phyloP scores from a whole-genome alignment of 2,329 filamentous ascomycete species.

The Colletotrichum brevisporum region DNA sequence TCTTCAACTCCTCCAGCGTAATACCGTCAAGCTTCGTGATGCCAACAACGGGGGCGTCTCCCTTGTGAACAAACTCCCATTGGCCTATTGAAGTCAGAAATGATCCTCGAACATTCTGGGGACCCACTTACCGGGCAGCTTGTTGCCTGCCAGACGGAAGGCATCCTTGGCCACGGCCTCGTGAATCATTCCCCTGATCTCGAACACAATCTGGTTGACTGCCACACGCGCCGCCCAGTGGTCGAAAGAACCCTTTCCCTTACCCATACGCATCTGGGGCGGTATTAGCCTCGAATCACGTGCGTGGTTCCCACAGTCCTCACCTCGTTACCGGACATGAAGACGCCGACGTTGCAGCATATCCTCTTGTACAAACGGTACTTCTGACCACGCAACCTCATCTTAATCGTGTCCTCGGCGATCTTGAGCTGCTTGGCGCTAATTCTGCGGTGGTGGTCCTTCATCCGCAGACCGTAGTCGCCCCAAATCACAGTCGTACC shows the following conservation, averaged over 20 bases:
- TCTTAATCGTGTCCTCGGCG: slow-evolving; percentile 94
- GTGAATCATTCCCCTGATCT: slow-evolving; percentile 91
- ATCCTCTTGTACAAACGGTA: slow-evolving; percentile 94
- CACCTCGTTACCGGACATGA: slow-evolving; percentile 93
- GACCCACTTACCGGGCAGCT: slow-evolving; percentile 82
- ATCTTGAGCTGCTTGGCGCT: slow-evolving; percentile 88
- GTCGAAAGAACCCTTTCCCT: slow-evolving; percentile 97
- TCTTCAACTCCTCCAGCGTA: slow-evolving; percentile 86
- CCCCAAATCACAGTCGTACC: slow-evolving; percentile 98
- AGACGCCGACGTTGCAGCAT: slow-evolving; percentile 93
- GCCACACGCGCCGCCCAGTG: slow-evolving; percentile 94
- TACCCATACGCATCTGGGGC: slow-evolving; percentile 90
- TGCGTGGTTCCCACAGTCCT: slow-evolving; percentile 43
- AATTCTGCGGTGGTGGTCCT: slow-evolving; percentile 92
- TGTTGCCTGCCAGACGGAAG: slow-evolving; percentile 93
- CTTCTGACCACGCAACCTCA: slow-evolving; percentile 88
- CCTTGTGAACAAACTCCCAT: slow-evolving; percentile 95
- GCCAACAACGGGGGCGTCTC: slow-evolving; percentile 90
- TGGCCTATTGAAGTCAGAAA: slow-evolving; percentile 64
- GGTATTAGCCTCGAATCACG: slow-evolving; percentile 5
- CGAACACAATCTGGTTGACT: slow-evolving; percentile 92
- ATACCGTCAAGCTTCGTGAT: slow-evolving; percentile 91
- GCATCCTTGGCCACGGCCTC: slow-evolving; percentile 95
- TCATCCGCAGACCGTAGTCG: slow-evolving; percentile 94
- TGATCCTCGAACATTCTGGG: slow-evolving; percentile 40